These are phyloP conservation scores for Juglanconis sp. DNA, from an alignment of 2,329 filamentous ascomycete species.

Conservation along the genomic window DNA sequence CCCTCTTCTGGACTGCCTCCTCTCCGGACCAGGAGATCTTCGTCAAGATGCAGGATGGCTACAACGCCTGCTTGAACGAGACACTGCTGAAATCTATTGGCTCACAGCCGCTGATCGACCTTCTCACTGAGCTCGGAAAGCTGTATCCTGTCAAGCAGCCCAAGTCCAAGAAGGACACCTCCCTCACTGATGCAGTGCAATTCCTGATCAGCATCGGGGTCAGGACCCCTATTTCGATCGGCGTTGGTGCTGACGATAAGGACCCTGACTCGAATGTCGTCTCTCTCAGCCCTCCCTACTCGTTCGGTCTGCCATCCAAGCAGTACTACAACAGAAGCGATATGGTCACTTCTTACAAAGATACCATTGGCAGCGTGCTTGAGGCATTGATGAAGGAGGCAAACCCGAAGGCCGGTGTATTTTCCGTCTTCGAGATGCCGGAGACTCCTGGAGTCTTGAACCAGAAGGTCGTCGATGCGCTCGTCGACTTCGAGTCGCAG, in stretches of 20 bases:
- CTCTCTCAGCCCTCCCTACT: constrained; percentile 39
- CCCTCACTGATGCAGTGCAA: constrained; percentile 38
- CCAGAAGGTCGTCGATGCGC: constrained; percentile 25
- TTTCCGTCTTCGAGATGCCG: constrained; percentile 25
- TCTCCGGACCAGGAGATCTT: constrained; percentile 61
- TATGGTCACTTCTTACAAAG: constrained; percentile 49
- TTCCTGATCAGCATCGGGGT: constrained; percentile 32
- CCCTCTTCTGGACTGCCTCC: constrained; percentile 32
- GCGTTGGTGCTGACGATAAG: constrained; percentile 41
- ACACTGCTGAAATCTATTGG: constrained; percentile 53
- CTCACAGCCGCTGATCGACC: constrained; percentile 49
- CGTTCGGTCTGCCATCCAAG: constrained; percentile 60
- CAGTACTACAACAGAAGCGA: constrained; percentile 57
- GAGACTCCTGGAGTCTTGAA: constrained; percentile 22
- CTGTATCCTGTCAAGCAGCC: constrained; percentile 25
- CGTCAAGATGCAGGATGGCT: constrained; percentile 60
- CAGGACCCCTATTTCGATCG: constrained; percentile 41
- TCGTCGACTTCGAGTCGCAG: constrained; percentile 23
- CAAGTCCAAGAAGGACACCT: not conserved
- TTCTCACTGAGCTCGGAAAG: constrained; percentile 49
- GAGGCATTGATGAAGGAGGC: constrained; percentile 18
- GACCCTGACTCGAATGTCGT: constrained; percentile 36
- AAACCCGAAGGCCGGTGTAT: not conserved
- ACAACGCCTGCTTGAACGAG: constrained; percentile 65
- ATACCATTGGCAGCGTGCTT: constrained; percentile 38